phyloP scores from a whole-genome alignment of 306 rosid genomes.

The Vachellia pachyceras region DNA sequence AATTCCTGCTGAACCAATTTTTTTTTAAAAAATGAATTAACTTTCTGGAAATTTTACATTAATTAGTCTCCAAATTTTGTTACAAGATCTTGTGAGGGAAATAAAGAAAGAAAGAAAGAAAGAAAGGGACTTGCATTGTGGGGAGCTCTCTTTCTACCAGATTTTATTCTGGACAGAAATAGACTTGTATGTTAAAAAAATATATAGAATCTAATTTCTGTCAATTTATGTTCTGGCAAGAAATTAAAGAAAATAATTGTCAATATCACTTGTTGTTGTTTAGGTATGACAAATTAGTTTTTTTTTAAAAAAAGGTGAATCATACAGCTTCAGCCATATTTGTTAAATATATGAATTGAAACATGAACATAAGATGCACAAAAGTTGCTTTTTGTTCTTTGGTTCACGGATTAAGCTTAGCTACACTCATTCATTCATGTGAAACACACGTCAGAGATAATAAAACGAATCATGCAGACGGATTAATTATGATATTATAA shows the following conservation, averaged over 20 bases:
- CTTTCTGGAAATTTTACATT: neutral
- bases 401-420: neutral
- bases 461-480: neutral
- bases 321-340: neutral
- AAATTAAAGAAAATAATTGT: neutral
- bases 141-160: neutral
- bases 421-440: neutral
- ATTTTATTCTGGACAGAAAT: neutral
- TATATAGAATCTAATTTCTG: neutral
- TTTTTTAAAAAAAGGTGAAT: neutral
- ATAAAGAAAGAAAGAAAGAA: neutral
- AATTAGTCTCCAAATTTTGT: neutral
- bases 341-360: neutral
- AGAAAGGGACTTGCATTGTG: neutral
- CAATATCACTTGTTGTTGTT: neutral
- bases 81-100: neutral
- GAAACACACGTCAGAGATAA: neutral
- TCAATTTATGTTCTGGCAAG: neutral
- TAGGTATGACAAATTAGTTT: neutral
- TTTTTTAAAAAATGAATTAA: neutral
- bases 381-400: neutral
- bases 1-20: neutral
- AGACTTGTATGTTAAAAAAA: neutral
- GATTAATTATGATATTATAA: neutral
- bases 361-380: neutral